A percentile compares a stretch with the other conserved stretches of the same genome.
These are phyloP conservation scores for Echinosphaeria canescens DNA, from an alignment of 2,329 filamentous ascomycete species.

Conservation along the genomic window DNA sequence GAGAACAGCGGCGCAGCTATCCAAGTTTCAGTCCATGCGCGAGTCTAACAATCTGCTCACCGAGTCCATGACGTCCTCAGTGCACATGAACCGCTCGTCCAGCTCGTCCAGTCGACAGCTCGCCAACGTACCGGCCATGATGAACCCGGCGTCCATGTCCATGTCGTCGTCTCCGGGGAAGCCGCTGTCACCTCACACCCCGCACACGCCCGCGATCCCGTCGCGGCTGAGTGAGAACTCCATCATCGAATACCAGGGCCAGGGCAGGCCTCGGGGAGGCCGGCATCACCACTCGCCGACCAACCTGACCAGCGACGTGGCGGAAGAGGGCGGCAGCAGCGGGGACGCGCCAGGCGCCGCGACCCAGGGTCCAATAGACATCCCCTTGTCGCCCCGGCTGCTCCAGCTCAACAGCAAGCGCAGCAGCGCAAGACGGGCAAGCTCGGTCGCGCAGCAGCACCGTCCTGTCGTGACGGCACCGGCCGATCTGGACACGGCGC, in stretches of 20 bases:
- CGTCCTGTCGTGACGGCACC: conserved; percentile 33
- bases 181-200: conserved; percentile 72
- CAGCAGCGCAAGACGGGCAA: conserved; percentile 37
- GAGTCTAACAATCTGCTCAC: conserved; percentile 78
- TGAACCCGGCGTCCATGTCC: conserved; percentile 56
- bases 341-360: conserved; percentile 9
- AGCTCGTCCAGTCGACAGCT: conserved; percentile 45
- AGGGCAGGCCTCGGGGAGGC: conserved; percentile 8
- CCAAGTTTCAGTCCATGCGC: conserved; percentile 71
- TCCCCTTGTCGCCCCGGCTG: conserved; percentile 46
- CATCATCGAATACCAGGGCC: conserved; percentile 42
- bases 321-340: conserved; percentile 11
- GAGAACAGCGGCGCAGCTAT: conserved; percentile 58
- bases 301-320: conserved; percentile 12
- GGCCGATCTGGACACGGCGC: conserved; percentile 24
- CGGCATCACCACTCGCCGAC: conserved; percentile 5
- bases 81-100: conserved; percentile 65
- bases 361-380: conserved; percentile 42
- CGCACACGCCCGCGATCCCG: conserved; percentile 82
- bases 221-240: conserved; percentile 86
- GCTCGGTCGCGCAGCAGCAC: conserved; percentile 37
- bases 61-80: conserved; percentile 82
- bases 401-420: conserved; percentile 11
- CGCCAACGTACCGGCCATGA: conserved; percentile 39
- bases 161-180: conserved; percentile 80